A percentile compares a stretch with the other conserved stretches of the same genome.
Conservation (phyloP, 2,329 filamentous ascomycete genomes). For the Monilinia laxa region DNA sequence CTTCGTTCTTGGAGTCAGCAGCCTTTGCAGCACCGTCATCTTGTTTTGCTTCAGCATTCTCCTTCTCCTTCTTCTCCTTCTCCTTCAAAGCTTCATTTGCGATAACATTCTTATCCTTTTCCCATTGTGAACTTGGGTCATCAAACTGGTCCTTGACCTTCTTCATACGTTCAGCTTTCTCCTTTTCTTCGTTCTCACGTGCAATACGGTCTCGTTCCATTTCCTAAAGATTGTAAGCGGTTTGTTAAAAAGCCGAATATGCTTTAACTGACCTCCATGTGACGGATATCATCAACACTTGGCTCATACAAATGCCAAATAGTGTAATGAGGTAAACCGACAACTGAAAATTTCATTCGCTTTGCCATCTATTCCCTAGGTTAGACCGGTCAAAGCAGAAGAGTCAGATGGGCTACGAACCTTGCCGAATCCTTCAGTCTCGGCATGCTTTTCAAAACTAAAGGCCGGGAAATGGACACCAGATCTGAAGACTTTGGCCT, state of each 20-base stretch:
- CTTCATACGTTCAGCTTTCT: conserved; percentile 68
- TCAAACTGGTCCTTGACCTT: conserved; percentile 81
- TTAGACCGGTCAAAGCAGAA: conserved; percentile 22
- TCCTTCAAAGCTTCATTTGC: conserved; percentile 64
- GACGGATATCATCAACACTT: conserved; percentile 93
- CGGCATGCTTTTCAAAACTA: conserved; percentile 97
- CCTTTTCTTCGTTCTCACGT: conserved; percentile 76
- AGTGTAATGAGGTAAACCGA: conserved; percentile 94
- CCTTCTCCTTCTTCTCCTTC: conserved; percentile 49
- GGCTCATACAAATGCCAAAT: conserved; percentile 99
- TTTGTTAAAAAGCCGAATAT: neutral
- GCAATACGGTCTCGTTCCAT: conserved; percentile 87
- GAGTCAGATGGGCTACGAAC: conserved; percentile 48
- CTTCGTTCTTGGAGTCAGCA: conserved; percentile 17
- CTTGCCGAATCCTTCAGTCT: conserved; percentile 98
- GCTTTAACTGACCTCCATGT: conserved; percentile 73
- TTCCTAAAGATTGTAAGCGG: conserved; percentile 54
- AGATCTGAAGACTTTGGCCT: conserved; percentile 90
- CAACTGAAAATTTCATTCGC: conserved; percentile 91
- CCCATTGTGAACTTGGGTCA: conserved; percentile 77
- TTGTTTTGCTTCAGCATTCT: conserved; percentile 22
- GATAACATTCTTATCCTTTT: conserved; percentile 82
- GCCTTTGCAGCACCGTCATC: conserved; percentile 19
- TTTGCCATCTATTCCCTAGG: conserved; percentile 75
- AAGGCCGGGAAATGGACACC: conserved; percentile 98